These are phyloP conservation scores for Sphaerulina vaccinii DNA, from an alignment of 2,329 filamentous ascomycete genomes.

Conservation along the genomic window DNA sequence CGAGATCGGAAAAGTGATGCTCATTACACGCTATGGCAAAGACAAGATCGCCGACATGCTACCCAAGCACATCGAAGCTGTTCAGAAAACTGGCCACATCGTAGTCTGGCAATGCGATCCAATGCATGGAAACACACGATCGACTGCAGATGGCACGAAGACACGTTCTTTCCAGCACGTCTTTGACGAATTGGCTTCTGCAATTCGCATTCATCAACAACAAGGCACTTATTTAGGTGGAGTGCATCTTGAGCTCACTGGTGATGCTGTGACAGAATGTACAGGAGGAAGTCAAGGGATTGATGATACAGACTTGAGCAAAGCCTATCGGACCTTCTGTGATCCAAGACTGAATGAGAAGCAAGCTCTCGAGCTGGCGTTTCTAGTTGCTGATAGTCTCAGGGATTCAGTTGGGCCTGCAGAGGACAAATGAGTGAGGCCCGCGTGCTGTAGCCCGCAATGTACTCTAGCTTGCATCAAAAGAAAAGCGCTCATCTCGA, in stretches of 20 bases:
- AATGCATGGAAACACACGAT: constrained; percentile 82
- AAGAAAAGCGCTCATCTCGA: not conserved
- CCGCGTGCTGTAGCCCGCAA: too few relatives aligned
- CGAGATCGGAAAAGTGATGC: constrained; percentile 88
- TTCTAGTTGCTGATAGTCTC: constrained; percentile 72
- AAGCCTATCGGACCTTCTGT: constrained; percentile 95
- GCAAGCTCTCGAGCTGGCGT: constrained; percentile 91
- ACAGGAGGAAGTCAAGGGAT: constrained; percentile 84
- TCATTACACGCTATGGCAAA: constrained; percentile 94
- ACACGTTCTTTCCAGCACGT: constrained; percentile 90
- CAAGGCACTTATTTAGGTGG: constrained; percentile 85
- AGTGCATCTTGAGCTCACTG: constrained; percentile 91
- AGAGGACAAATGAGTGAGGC: not conserved
- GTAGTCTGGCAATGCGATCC: constrained; percentile 99
- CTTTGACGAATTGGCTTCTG: constrained; percentile 79
- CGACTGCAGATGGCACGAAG: constrained; percentile 76
- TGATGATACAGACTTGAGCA: constrained; percentile 80
- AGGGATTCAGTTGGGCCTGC: constrained; percentile 3
- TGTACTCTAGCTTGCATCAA: not conserved
- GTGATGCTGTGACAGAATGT: constrained; percentile 95
- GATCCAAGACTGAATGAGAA: constrained; percentile 96
- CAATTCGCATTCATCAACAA: constrained; percentile 79
- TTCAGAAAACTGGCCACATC: constrained; percentile 71
- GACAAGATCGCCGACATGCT: constrained; percentile 72
- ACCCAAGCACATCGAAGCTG: constrained; percentile 81